Percentiles rank a stretch among this genome's conserved stretches.
Evolutionary conservation across 2,329 filamentous ascomycete genomes (phyloP).

Genomic region (Talaromyces albobiverticillius): DNA sequence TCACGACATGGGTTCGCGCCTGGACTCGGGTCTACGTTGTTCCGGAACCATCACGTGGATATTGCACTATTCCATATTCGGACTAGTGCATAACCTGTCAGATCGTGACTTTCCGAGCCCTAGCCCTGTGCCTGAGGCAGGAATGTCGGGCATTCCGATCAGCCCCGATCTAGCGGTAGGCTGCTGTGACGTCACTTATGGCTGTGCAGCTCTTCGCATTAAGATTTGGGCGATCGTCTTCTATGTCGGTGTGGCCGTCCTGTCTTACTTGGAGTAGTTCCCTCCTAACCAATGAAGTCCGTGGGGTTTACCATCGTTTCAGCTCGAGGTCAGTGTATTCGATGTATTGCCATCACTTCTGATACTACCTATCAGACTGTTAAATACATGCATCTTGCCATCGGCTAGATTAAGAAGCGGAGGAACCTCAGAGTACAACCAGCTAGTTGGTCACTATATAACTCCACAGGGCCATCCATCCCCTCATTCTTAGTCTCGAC

Average conservation of each 20-base stretch:
- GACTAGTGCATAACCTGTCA: not conserved
- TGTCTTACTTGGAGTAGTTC: too few species aligned
- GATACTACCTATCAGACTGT: not conserved
- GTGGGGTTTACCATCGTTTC: too few species aligned
- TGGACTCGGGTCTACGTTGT: constrained; percentile 7
- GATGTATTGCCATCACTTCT: too few species aligned
- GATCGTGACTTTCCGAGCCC: constrained; percentile 5
- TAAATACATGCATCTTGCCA: not conserved
- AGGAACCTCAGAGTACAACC: not conserved
- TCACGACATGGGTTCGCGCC: not conserved
- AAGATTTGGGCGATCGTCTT: too few species aligned
- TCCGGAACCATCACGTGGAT: not conserved
- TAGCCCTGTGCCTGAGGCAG: constrained; percentile 14
- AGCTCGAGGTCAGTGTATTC: too few species aligned
- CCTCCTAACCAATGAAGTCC: too few species aligned
- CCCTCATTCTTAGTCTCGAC: not conserved
- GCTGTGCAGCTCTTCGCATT: too few species aligned
- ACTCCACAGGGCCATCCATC: not conserved
- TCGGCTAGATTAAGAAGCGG: not conserved
- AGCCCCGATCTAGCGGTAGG: not conserved
- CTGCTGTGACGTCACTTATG: too few species aligned
- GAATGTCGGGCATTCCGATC: not conserved
- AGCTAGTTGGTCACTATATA: not conserved
- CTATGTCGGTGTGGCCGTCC: too few species aligned
- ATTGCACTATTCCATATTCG: not conserved